Evolutionary conservation across 2,329 filamentous ascomycete genomes (phyloP).

Genomic region (Exophiala dermatitidis): DNA sequence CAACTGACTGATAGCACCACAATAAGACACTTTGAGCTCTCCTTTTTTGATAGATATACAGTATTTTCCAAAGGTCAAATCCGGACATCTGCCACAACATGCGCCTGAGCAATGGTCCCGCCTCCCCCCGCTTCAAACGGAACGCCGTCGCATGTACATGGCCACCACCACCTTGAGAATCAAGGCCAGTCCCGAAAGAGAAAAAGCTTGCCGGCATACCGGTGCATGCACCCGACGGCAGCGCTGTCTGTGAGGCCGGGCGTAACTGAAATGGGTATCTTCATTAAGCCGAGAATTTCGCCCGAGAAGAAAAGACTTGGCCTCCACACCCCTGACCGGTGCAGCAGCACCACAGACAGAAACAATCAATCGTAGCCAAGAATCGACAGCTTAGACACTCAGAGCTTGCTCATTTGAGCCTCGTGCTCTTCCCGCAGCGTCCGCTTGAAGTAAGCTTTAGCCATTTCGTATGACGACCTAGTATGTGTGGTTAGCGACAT

Average conservation of each 20-base stretch:
- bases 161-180: neutral
- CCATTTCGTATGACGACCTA: constrained; percentile 61
- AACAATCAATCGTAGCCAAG: neutral
- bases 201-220: constrained; percentile 6
- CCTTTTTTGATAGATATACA: constrained; percentile 21
- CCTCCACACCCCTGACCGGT: neutral
- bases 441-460: constrained; percentile 59
- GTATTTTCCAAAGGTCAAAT: constrained; percentile 14
- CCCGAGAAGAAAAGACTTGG: neutral
- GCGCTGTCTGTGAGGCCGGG: neutral
- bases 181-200: constrained; percentile 4
- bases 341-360: neutral
- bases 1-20: constrained; percentile 1
- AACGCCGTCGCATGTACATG: constrained; percentile 13
- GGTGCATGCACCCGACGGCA: neutral
- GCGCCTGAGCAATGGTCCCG: neutral
- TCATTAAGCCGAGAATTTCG: constrained; percentile 1
- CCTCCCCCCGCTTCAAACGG: neutral
- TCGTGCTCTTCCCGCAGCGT: constrained; percentile 28
- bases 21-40: constrained; percentile 3
- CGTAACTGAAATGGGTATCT: constrained; percentile 15
- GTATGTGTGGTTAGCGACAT: neutral
- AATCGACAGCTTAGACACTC: neutral
- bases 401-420: constrained; percentile 15
- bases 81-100: constrained; percentile 2